Evolutionary conservation across 768 basidiomycete species (phyloP).

Genomic region (Pisolithus microcarpus): DNA sequence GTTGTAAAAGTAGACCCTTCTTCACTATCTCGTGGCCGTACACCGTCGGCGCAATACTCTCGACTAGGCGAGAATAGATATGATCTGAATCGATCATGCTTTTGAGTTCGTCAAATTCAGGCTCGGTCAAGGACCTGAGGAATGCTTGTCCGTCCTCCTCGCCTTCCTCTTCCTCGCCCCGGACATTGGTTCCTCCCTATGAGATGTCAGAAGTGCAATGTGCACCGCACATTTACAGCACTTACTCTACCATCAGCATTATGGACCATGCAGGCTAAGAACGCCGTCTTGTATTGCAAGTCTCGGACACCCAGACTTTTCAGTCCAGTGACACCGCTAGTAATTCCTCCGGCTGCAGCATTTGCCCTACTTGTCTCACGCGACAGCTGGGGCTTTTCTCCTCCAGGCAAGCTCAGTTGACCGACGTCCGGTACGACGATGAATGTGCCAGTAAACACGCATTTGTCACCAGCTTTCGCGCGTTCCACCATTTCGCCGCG

Average conservation of each 20-base stretch:
- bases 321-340: slow-evolving; percentile 85
- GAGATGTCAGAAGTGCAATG: not conserved
- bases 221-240: not conserved
- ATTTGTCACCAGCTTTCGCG: slow-evolving; percentile 99
- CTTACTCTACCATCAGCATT: slow-evolving; percentile 84
- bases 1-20: slow-evolving; percentile 90
- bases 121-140: slow-evolving; percentile 81
- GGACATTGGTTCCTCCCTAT: slow-evolving; percentile 79
- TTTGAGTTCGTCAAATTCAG: slow-evolving; percentile 92
- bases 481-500: slow-evolving; percentile 94
- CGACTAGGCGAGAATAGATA: slow-evolving; percentile 90
- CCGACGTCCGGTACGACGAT: slow-evolving; percentile 98
- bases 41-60: slow-evolving; percentile 94
- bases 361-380: slow-evolving; percentile 69
- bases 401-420: slow-evolving; percentile 90
- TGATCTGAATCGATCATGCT: slow-evolving; percentile 91
- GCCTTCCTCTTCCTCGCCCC: slow-evolving; percentile 79
- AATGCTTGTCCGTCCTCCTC: slow-evolving; percentile 79
- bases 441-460: slow-evolving; percentile 95
- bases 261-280: slow-evolving; percentile 96
- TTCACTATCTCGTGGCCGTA: slow-evolving; percentile 99
- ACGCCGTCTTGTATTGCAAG: slow-evolving; percentile 97
- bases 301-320: slow-evolving; percentile 94
- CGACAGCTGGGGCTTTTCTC: slow-evolving; percentile 85
- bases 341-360: slow-evolving; percentile 54